Evolutionary conservation across 2,329 filamentous ascomycete species (phyloP), one percentile per base, ranked within the genome.

Genomic region (Diaporthe caulivora): DNA sequence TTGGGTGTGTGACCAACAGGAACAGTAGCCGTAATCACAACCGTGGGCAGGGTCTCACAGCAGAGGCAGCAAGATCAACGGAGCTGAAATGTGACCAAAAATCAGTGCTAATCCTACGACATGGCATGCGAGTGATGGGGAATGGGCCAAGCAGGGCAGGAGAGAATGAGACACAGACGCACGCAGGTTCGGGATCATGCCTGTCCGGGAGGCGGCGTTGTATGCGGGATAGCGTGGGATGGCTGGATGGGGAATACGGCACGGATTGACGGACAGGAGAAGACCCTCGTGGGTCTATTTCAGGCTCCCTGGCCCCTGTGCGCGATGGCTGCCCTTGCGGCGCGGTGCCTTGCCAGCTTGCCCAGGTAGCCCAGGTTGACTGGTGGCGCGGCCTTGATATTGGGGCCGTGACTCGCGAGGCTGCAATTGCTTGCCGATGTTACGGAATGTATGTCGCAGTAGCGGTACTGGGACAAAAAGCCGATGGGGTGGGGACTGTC

Each of bases 131-230:
- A 51, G 44, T 37, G 62, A 53, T 26, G 29, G 47, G 62, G 44
- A 13, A 24, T 37, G 15, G 47, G 62, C 44, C 44, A 37, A 26
- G 47, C 29, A 67, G 69, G 69, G 18, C 58, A 62, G 58, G 58
- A 62, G 7, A 15, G 69, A 51, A n/a, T 71, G 69, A 71, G 69
- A 71, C 69, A 71, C 55, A 57, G 21, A 49, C 55, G 24, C 47
- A 62, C 69, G 42, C 9, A 34, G 31, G 55, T 42, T 31, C 37
- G 69, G 69, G 69, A 71, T 71, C 55, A 62, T 71, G 69, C 69
- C 69, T 71, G 55, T 71, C 37, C 31, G 55, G 69, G 44, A 62
- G 49, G 55, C 69, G 29, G 69, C 69, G 69, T 71, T 29, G 29
- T 62, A 34, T 71, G 55, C 47, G 47, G 62, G 24, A 53, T 24